These are phyloP conservation scores for Lithocarpus polystachyus DNA, from an alignment of 306 rosid genomes.

Conservation along the genomic window DNA sequence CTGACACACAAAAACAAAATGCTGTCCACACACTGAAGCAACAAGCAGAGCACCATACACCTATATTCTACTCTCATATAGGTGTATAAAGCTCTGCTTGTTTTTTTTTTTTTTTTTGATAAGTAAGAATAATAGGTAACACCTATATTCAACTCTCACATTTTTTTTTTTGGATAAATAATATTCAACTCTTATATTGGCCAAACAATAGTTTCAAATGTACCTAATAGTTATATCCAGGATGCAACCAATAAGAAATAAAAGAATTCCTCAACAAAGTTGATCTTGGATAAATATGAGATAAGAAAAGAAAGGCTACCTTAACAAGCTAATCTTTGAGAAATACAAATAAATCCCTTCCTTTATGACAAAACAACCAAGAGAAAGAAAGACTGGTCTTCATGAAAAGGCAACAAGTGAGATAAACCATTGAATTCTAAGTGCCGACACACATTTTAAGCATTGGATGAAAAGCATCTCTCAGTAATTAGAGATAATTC, in stretches of 20 bases:
- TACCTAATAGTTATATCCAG: not conserved
- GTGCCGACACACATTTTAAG: too few relatives aligned
- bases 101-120: too few relatives aligned
- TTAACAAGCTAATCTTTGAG: not conserved
- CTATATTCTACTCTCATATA: not conserved
- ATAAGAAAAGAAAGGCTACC: not conserved
- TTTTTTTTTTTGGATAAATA: too few relatives aligned
- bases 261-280: not conserved
- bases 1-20: not conserved
- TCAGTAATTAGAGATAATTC: too few relatives aligned
- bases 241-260: not conserved
- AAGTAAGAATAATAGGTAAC: too few relatives aligned
- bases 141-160: too few relatives aligned
- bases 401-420: too few relatives aligned
- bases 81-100: too few relatives aligned
- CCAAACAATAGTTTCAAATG: not conserved
- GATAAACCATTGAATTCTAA: too few relatives aligned
- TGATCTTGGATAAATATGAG: not conserved
- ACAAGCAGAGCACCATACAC: not conserved
- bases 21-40: not conserved
- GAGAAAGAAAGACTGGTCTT: not conserved
- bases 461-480: too few relatives aligned
- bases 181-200: not conserved
- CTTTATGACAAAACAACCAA: not conserved
- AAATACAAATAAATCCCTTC: not conserved